Percentiles rank a stretch among this genome's conserved stretches.
These are phyloP conservation scores for Thalassiosira exigua DNA, from an alignment of 352 stramenopile species.

Conservation along the genomic window DNA sequence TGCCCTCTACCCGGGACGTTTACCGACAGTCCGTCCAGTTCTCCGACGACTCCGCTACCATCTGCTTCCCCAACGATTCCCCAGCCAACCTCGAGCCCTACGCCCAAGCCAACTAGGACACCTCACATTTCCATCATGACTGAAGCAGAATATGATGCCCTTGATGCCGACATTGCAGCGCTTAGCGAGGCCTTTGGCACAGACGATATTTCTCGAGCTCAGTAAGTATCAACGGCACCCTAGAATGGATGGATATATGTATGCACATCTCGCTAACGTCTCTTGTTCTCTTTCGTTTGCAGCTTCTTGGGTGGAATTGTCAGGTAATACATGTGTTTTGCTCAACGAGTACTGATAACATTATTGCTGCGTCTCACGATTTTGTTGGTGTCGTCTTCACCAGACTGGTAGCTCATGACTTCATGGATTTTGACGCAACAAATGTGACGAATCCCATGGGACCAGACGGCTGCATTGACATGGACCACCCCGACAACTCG, in stretches of 20 bases:
- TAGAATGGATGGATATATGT: no score
- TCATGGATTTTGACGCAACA: conserved; percentile 40
- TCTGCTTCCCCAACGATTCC: not conserved
- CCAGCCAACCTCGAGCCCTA: not conserved
- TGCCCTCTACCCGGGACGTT: not conserved
- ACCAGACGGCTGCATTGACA: conserved; percentile 50
- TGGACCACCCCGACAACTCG: conserved; percentile 26
- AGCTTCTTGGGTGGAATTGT: conserved; percentile 2
- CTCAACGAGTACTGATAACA: no score
- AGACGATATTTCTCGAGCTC: not conserved
- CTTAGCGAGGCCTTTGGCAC: not conserved
- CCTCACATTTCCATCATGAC: not conserved
- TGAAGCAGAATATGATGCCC: not conserved
- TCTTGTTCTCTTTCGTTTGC: not conserved
- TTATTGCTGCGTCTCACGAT: no score
- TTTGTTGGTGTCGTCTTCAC: no score
- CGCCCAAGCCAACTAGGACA: not conserved
- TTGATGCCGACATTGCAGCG: not conserved
- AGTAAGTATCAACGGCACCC: not conserved
- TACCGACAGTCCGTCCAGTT: not conserved
- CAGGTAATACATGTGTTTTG: no score
- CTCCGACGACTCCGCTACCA: not conserved
- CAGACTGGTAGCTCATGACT: conserved; percentile 53
- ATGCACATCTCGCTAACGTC: no score
- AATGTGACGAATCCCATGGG: conserved; percentile 15